These are phyloP conservation scores for Neurospora hispaniola DNA, from an alignment of 495 filamentous ascomycete species.

Conservation along the genomic window DNA sequence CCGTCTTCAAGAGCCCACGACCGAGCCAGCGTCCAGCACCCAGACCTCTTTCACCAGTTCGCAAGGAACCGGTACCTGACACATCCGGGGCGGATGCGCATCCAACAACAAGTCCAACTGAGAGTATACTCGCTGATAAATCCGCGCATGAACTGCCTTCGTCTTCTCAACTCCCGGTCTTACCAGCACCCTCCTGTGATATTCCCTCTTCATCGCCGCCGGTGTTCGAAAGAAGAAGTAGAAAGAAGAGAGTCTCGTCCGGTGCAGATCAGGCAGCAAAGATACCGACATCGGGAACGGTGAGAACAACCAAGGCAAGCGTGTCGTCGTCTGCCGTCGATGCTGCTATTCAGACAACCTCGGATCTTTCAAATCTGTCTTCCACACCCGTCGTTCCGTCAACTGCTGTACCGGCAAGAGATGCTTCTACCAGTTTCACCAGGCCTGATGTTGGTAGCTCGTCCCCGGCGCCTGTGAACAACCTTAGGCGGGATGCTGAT, in stretches of 20 bases:
- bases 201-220: background rate
- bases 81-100: conserved; percentile 20
- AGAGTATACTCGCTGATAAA: background rate
- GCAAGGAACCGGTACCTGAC: background rate
- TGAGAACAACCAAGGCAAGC: background rate
- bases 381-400: conserved; percentile 26
- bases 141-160: background rate
- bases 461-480: conserved; percentile 21
- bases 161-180: background rate
- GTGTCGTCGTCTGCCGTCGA: background rate
- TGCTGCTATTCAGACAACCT: background rate
- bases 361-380: conserved; percentile 11
- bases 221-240: background rate
- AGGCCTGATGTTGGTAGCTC: conserved; percentile 10
- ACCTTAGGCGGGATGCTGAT: conserved; percentile 13
- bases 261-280: background rate
- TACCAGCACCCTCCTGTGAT: background rate
- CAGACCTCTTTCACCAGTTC: background rate
- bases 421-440: conserved; percentile 1
- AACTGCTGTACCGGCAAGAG: conserved; percentile 17
- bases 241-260: background rate
- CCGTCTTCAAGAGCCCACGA: conserved; percentile 3
- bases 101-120: conserved; percentile 30
- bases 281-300: background rate
- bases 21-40: conserved; percentile 1